These are phyloP conservation scores for Suillus bovinus DNA, from an alignment of 768 basidiomycete species.

Conservation along the genomic window DNA sequence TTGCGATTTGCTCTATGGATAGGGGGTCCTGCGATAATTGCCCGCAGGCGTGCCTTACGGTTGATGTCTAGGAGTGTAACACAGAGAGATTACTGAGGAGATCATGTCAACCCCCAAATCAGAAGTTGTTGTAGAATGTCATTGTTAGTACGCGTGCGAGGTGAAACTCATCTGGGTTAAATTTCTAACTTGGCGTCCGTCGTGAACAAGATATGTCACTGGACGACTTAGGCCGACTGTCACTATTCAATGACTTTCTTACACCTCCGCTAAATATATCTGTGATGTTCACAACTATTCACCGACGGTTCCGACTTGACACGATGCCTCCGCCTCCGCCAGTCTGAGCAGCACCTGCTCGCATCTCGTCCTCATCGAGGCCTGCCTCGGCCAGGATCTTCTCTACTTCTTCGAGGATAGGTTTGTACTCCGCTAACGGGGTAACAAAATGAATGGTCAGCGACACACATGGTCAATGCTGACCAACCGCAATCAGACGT, in stretches of 20 bases:
- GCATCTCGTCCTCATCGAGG: constrained; percentile 81
- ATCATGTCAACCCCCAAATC: too few relatives aligned
- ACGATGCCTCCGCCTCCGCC: neutral
- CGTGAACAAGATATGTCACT: neutral
- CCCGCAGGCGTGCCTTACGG: too few relatives aligned
- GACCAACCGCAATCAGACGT: constrained; percentile 22
- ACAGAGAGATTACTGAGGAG: too few relatives aligned
- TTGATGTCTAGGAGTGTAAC: too few relatives aligned
- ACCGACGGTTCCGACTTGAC: constrained; percentile 50
- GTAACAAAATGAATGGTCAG: neutral
- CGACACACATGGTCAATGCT: constrained; percentile 3
- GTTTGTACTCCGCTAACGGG: constrained; percentile 73
- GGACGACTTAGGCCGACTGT: neutral
- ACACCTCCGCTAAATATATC: neutral
- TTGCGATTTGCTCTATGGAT: too few relatives aligned
- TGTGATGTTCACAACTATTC: neutral
- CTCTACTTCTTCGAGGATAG: constrained; percentile 79
- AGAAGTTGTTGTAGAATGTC: too few relatives aligned
- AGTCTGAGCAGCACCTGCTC: constrained; percentile 40
- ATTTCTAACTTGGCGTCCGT: too few relatives aligned
- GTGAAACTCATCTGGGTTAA: neutral
- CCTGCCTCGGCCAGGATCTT: constrained; percentile 83
- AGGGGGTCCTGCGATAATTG: too few relatives aligned
- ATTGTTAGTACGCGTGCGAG: too few relatives aligned
- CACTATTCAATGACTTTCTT: neutral